Evolutionary conservation across 805 yeast species (phyloP).

Genomic region (Zygotorulaspora danielsina): DNA sequence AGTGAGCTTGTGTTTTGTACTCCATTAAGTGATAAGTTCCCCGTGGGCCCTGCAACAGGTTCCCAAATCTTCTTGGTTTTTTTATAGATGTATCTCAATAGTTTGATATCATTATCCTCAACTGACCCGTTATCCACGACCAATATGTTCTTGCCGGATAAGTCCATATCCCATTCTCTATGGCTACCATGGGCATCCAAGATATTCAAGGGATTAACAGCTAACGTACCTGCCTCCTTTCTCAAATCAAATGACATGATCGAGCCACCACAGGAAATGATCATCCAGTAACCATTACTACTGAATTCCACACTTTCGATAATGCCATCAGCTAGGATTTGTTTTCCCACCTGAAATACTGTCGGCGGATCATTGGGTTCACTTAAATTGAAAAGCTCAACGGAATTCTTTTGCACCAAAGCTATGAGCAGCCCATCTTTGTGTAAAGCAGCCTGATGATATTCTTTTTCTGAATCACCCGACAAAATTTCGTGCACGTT

Average conservation of each 20-base stretch:
- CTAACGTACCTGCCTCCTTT: conserved; percentile 22
- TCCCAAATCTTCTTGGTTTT: conserved; percentile 17
- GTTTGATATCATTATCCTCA: neutral
- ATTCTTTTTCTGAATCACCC: conserved; percentile 3
- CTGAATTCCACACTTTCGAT: conserved; percentile 23
- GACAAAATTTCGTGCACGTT: conserved; percentile 4
- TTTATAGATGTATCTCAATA: conserved; percentile 8
- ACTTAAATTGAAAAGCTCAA: conserved; percentile 17
- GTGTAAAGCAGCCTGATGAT: conserved; percentile 26
- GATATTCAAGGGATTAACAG: conserved; percentile 14
- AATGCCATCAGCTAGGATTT: conserved; percentile 12
- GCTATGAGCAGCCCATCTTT: conserved; percentile 39
- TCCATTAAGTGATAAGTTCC: neutral
- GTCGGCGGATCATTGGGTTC: conserved; percentile 15
- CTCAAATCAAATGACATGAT: conserved; percentile 29
- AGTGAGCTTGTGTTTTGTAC: neutral
- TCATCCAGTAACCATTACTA: conserved; percentile 34
- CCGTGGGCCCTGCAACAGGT: neutral
- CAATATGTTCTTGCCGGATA: conserved; percentile 14
- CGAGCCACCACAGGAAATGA: conserved; percentile 18
- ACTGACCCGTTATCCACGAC: conserved; percentile 1
- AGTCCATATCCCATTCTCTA: conserved; percentile 14
- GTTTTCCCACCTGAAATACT: conserved; percentile 11
- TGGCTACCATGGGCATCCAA: neutral
- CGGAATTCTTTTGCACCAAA: conserved; percentile 10